phyloP scores from a whole-genome alignment of 257 asterid genomes.

The Anisodus tanguticus region DNA sequence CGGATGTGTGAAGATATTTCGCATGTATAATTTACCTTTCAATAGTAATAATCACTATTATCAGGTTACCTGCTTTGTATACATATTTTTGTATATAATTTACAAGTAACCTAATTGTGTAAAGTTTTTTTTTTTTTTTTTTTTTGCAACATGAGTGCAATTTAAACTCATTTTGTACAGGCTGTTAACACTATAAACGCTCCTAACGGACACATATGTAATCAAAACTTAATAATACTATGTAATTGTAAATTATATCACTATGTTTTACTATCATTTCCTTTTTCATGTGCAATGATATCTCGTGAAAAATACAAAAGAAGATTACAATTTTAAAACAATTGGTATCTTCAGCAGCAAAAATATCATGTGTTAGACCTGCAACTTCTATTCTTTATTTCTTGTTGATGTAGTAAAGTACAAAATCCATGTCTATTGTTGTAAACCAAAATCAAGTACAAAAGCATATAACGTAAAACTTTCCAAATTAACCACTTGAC shows the following conservation, averaged over 20 bases:
- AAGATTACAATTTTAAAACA: neutral
- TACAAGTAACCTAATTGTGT: neutral
- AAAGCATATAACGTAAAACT: neutral
- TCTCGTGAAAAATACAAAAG: neutral
- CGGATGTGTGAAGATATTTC: neutral
- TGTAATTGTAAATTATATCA: neutral
- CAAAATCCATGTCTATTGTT: neutral
- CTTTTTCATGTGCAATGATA: neutral
- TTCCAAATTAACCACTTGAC: neutral
- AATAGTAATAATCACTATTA: neutral
- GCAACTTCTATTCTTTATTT: neutral
- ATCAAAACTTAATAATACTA: neutral
- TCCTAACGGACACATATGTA: neutral
- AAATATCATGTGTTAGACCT: neutral
- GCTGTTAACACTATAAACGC: neutral
- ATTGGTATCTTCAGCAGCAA: neutral
- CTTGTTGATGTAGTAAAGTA: neutral
- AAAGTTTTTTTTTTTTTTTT: neutral
- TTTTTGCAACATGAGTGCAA: neutral
- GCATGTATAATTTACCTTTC: too few species aligned
- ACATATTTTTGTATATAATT: neutral
- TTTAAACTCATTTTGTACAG: neutral
- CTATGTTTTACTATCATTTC: constrained; percentile 22
- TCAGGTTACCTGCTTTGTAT: neutral
- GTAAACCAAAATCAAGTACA: neutral